Conservation (phyloP, 2,329 filamentous ascomycete species). For the Monosporascus sp. region DNA sequence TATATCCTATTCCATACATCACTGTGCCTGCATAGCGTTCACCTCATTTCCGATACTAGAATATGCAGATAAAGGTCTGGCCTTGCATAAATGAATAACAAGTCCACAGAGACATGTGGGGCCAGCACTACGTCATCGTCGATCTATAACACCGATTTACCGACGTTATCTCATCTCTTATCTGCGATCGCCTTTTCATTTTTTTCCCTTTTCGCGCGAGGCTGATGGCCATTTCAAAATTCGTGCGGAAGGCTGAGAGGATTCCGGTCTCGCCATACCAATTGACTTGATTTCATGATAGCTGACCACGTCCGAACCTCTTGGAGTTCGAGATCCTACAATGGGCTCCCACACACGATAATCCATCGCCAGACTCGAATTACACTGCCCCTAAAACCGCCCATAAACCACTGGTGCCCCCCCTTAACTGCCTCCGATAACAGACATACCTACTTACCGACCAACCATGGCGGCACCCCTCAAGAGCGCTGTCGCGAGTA, state of each 20-base stretch:
- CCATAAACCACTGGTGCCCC: background rate
- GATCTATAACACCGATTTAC: background rate
- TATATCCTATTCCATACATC: too few species aligned
- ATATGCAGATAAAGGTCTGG: background rate
- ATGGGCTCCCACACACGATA: constrained; percentile 4
- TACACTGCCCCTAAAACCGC: background rate
- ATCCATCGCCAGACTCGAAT: background rate
- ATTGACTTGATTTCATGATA: background rate
- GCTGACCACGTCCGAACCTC: constrained; percentile 1
- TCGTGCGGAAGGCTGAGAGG: background rate
- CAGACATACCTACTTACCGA: background rate
- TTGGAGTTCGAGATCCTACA: background rate
- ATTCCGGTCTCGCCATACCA: background rate
- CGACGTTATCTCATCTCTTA: background rate
- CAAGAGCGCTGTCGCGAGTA: constrained; percentile 2
- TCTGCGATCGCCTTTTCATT: background rate
- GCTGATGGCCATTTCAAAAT: background rate
- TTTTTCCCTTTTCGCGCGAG: background rate
- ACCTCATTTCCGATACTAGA: background rate
- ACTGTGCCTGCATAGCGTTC: too few species aligned
- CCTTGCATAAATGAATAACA: background rate
- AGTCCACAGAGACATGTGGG: too few species aligned
- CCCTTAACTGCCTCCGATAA: background rate
- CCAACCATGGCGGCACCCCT: constrained; percentile 10
- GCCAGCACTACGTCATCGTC: background rate